phyloP scores from a whole-genome alignment of 169 alveolate genomes.

The Neospora caninum region DNA sequence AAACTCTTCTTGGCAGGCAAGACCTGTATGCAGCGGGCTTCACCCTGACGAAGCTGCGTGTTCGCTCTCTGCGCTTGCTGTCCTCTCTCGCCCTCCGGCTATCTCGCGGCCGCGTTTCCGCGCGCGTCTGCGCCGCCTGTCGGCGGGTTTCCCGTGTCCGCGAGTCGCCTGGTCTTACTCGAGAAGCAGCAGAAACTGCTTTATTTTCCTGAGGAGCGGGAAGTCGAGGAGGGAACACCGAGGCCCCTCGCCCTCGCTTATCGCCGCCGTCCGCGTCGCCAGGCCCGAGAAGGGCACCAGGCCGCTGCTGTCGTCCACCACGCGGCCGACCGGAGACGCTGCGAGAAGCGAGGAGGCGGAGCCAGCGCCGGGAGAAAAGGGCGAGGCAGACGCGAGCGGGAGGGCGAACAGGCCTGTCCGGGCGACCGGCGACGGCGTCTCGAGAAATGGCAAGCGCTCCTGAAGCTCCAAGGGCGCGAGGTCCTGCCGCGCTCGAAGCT shows the following conservation, averaged over 20 bases:
- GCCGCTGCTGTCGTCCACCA: conserved; percentile 34
- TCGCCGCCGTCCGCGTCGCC: not conserved
- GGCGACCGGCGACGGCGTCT: not conserved
- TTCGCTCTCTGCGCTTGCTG: too few relatives aligned
- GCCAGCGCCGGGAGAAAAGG: too few relatives aligned
- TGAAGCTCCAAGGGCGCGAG: not conserved
- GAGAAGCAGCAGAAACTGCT: conserved; percentile 36
- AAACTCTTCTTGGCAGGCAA: too few relatives aligned
- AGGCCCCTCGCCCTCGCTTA: conserved; percentile 31
- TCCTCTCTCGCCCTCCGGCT: too few relatives aligned
- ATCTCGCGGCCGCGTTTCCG: too few relatives aligned
- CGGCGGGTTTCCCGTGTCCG: not conserved
- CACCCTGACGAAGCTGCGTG: too few relatives aligned
- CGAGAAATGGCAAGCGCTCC: not conserved
- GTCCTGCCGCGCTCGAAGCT: not conserved
- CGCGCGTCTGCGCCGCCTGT: not conserved
- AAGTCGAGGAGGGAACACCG: conserved; percentile 39
- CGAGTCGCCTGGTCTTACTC: conserved; percentile 14
- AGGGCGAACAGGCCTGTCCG: too few relatives aligned
- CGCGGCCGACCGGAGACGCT: not conserved
- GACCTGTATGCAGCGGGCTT: too few relatives aligned
- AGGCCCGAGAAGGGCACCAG: conserved; percentile 37
- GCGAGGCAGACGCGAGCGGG: too few relatives aligned
- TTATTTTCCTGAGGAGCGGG: conserved; percentile 46
- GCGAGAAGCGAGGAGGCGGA: not conserved